Evolutionary conservation across 176 grass and related monocot species (phyloP), one percentile per base, ranked within the genome.

Genomic region (Saccharum spontaneum): DNA sequence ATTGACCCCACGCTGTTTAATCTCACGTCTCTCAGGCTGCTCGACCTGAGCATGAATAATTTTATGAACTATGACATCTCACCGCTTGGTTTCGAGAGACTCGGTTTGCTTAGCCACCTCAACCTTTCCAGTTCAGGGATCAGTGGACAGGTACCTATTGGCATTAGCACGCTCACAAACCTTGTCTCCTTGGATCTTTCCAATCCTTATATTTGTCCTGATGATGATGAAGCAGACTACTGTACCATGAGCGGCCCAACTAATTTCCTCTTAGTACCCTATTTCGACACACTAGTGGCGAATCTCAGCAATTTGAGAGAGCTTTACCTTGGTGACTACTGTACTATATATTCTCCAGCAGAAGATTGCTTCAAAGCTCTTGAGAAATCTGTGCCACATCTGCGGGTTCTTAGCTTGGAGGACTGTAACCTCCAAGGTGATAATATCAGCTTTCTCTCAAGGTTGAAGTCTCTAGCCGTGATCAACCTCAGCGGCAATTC

Each of bases 131-230:
- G 0, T 45, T n/a, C 84, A 10, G 39, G 38, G 0, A 78, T 92
- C 40, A 7, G 18, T 1, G 91, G 80, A 17, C 76, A 87, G 54
- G 59, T 92, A 18, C 84, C 91, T 5, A 26, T n/a, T 15, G 84
- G 79, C 75, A 90, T 92, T 15, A 46, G 78, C 41, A 84, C 75
- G 23, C 91, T 92, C 14, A 81, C 31, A 45, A 92, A 90, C 33
- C 68, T 92, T 10, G 30, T 92, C 26, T 85, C 76, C 1, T 87
- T 92, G 5, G 84, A 92, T 39, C 70, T 90, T 40, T 92, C 90
- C 15, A 8, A 40, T 40, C 6, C 5, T 40, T 28, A 28, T 28
- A 28, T 28, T 28, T 28, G 28, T 28, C 28, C 0, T 28, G 1
- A 28, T 28, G 4, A 40, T 40, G 4, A 40, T 40, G 38, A 40